Conservation (phyloP, 768 basidiomycete species). For the Dictyophora rubrovolvata region DNA sequence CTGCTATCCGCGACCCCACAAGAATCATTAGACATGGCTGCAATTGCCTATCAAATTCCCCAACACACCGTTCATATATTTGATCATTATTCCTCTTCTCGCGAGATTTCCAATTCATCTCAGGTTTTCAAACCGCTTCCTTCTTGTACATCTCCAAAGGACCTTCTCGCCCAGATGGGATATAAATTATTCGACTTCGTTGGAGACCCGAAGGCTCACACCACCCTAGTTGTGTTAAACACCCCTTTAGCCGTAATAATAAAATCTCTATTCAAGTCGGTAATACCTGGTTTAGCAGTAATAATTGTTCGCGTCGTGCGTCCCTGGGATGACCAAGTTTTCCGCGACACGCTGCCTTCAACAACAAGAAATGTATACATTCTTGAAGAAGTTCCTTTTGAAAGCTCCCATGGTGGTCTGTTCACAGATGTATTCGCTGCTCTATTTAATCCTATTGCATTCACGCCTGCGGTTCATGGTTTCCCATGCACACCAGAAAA, state of each 20-base stretch:
- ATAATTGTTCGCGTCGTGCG: slow-evolving; percentile 71
- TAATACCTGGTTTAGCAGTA: slow-evolving; percentile 44
- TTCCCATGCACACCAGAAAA: slow-evolving; percentile 51
- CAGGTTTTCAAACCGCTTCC: slow-evolving; percentile 25
- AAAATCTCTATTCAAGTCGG: slow-evolving; percentile 36
- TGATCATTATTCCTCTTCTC: slow-evolving; percentile 71
- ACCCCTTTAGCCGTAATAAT: slow-evolving; percentile 63
- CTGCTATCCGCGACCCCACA: slow-evolving; percentile 78
- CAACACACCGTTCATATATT: slow-evolving; percentile 81
- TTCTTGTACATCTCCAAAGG: slow-evolving; percentile 27
- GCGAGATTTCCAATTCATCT: slow-evolving; percentile 59
- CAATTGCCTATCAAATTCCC: slow-evolving; percentile 62
- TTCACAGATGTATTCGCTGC: slow-evolving; percentile 56
- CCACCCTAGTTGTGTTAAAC: slow-evolving; percentile 64
- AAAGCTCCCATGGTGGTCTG: slow-evolving; percentile 50
- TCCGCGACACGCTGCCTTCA: slow-evolving; percentile 49
- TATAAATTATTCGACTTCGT: slow-evolving; percentile 69
- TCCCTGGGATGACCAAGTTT: slow-evolving; percentile 67
- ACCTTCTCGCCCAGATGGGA: slow-evolving; percentile 46
- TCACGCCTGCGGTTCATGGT: slow-evolving; percentile 32
- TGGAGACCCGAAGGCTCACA: slow-evolving; percentile 53
- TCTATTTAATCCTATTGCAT: slow-evolving; percentile 32
- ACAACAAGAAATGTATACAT: slow-evolving; percentile 55
- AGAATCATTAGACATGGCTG: slow-evolving; percentile 69
- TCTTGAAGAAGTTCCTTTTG: slow-evolving; percentile 65